Percentiles rank a stretch among this genome's conserved stretches.
Evolutionary conservation across 306 rosid species (phyloP).

Genomic region (Psophocarpus tetragonolobus): DNA sequence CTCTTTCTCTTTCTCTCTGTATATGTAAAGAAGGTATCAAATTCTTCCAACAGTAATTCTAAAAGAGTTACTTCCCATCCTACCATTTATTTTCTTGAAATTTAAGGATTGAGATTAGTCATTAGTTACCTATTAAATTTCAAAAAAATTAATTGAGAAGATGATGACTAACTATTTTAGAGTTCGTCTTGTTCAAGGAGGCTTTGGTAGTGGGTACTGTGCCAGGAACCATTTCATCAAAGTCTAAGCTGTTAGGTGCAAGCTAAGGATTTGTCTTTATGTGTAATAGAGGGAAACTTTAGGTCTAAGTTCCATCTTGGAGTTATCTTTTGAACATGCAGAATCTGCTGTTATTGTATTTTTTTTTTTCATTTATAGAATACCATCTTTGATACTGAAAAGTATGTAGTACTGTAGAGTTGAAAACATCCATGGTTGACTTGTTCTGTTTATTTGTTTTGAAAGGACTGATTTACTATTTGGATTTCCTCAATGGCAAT

Average conservation of each 20-base stretch:
- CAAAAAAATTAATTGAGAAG: no score
- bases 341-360: background rate
- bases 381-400: background rate
- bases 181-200: background rate
- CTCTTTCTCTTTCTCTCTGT: no score
- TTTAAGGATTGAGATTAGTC: no score
- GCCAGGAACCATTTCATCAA: background rate
- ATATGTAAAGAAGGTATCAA: no score
- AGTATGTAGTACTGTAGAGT: background rate
- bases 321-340: background rate
- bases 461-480: constrained; percentile 17
- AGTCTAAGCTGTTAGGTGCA: background rate
- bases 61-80: no score
- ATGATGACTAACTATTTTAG: no score
- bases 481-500: no score
- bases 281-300: background rate
- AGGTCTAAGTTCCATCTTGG: background rate
- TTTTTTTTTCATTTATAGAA: background rate
- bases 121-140: no score
- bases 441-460: constrained; percentile 15
- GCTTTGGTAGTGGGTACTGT: background rate
- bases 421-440: background rate
- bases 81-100: no score
- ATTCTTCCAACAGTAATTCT: no score
- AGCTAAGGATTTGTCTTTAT: background rate